Percentiles rank a stretch among this genome's conserved stretches.
Conservation (phyloP, 148 eudicot species). For the Chenopodium album region DNA sequence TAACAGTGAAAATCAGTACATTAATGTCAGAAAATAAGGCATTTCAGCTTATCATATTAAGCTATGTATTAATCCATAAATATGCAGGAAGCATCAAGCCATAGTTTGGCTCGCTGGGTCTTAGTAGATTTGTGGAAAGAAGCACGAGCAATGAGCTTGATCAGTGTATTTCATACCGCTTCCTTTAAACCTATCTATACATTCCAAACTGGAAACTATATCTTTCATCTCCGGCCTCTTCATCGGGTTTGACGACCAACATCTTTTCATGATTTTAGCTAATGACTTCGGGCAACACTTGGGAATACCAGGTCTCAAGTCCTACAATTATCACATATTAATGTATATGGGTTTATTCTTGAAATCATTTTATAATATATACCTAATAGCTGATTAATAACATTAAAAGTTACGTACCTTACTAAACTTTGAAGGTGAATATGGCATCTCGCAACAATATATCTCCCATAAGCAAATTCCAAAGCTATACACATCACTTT, state of each 20-base stretch:
- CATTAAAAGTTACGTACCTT: background rate
- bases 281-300: background rate
- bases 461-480: conserved; percentile 19
- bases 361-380: too few relatives aligned
- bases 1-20: background rate
- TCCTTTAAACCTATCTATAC: background rate
- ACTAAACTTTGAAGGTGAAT: background rate
- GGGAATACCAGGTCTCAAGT: background rate
- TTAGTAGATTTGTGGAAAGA: background rate
- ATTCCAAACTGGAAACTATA: background rate
- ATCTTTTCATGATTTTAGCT: background rate
- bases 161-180: background rate
- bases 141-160: conserved; percentile 2
- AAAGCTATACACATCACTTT: conserved; percentile 5
- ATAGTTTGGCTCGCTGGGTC: background rate
- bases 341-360: too few relatives aligned
- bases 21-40: background rate
- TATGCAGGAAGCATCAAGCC: too few relatives aligned
- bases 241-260: background rate
- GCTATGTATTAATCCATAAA: too few relatives aligned
- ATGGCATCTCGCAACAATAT: conserved; percentile 3
- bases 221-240: background rate
- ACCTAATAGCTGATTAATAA: too few relatives aligned
- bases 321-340: background rate
- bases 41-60: background rate